Evolutionary conservation across 148 eudicot genomes (phyloP).

Genomic region (Persicaria maculosa): DNA sequence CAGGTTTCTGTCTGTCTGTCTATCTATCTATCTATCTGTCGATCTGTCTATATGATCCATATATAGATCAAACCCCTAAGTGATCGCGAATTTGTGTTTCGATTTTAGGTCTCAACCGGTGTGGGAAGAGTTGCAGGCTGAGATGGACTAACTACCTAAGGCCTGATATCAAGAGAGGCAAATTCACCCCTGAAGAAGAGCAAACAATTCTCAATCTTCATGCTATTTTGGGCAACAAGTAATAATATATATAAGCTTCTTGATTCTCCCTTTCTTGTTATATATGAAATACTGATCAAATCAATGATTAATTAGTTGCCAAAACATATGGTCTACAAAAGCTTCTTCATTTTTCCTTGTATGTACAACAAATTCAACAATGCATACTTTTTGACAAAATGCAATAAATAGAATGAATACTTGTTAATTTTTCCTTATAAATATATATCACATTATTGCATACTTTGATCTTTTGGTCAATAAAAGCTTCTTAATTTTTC

Average conservation of each 20-base stretch:
- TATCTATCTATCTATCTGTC: background rate
- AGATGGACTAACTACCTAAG: conserved; percentile 18
- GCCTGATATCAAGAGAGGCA: conserved; percentile 21
- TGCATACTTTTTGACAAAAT: no score
- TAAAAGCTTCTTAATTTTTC: no score
- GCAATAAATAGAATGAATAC: background rate
- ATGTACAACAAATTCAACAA: background rate
- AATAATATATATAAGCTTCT: background rate
- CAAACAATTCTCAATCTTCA: conserved; percentile 14
- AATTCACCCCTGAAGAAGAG: conserved; percentile 13
- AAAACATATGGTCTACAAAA: no score
- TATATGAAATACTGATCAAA: no score
- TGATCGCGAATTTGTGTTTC: background rate
- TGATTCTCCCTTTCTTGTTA: no score
- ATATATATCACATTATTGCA: no score
- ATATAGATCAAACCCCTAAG: background rate
- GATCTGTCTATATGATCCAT: background rate
- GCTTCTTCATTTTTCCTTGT: background rate
- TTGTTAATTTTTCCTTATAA: background rate
- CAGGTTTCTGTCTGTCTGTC: background rate
- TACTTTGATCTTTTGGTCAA: no score
- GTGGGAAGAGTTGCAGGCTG: conserved; percentile 18
- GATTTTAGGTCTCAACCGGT: conserved; percentile 15
- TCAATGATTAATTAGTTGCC: no score
- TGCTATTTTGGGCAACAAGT: conserved; percentile 18